Evolutionary conservation across 768 basidiomycete genomes (phyloP), one percentile per base, ranked within the genome.

Genomic region (Hydnum rufescens): DNA sequence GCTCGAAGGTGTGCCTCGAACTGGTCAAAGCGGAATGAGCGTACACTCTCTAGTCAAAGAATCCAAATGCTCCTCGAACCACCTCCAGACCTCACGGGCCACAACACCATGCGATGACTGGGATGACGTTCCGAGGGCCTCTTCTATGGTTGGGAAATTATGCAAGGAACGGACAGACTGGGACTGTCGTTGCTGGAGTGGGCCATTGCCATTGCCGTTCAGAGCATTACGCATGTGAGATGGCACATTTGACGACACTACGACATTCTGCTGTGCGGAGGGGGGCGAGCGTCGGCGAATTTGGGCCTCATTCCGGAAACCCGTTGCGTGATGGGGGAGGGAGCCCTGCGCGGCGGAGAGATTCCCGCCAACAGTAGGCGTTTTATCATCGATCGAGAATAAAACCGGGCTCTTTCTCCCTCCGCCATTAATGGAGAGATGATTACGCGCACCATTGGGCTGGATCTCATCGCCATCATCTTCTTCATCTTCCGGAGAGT

Each of bases 51-150:
- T 30, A 89, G 67, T n/a, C 46, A 92, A 71, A 0, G 79, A 70
- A 65, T 92, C 86, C 55, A 89, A 71, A 68, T 93, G 89, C 53
- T 87, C 82, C 64, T 84, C 81, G 71, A 93, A 93, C 80, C 84
- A 86, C 29, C 71, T 74, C 89, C 89, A 93, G 4, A 87, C 82
- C 64, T 86, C 84, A 58, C 82, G 76, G 28, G 83, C 87, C 55
- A 80, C 79, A 22, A 85, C 72, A 52, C 77, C 75, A 58, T 88
- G 80, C 28, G 82, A 70, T 44, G 83, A 75, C n/a, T 13, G 22
- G 36, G 78, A 74, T 6, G 81, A 80, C 39, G 23, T 70, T 47
- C 79, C 80, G 34, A 87, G 74, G 22, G 84, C 84, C 66, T 89
- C 86, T 55, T 39, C 36, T 57, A 89, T 83, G 46, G 76, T 78